phyloP scores from a whole-genome alignment of 257 asterid genomes.

The Solanum clarkiae region DNA sequence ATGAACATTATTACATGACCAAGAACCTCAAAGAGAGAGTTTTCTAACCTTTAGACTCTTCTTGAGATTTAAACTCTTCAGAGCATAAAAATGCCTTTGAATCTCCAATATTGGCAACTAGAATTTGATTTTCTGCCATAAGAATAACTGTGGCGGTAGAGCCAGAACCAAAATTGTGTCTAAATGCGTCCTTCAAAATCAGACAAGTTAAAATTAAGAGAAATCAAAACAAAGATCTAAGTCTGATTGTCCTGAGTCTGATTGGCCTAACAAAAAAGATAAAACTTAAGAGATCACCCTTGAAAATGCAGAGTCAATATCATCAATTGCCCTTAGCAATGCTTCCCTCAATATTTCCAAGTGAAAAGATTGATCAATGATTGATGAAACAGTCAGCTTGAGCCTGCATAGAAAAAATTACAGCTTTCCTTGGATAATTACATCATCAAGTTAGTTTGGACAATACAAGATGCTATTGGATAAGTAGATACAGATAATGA shows the following conservation, averaged over 20 bases:
- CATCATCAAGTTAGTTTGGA: neutral
- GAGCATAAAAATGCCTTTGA: conserved; percentile 96
- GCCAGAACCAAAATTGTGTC: conserved; percentile 65
- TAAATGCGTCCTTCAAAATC: conserved; percentile 61
- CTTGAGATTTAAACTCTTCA: conserved; percentile 64
- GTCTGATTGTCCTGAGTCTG: neutral
- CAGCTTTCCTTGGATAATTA: neutral
- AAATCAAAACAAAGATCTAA: conserved; percentile 5
- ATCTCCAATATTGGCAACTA: conserved; percentile 92
- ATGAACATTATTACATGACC: neutral
- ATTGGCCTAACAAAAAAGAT: neutral
- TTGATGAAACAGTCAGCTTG: conserved; percentile 55
- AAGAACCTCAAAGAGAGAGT: conserved; percentile 1
- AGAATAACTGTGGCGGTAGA: conserved; percentile 84
- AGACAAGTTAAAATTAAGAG: conserved; percentile 9
- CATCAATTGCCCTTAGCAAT: conserved; percentile 72
- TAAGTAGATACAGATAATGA: neutral
- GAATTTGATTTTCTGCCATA: conserved; percentile 61
- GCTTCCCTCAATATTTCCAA: conserved; percentile 85
- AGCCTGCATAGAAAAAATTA: conserved; percentile 33
- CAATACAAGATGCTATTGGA: neutral
- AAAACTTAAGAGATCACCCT: conserved; percentile 27
- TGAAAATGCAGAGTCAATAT: conserved; percentile 64
- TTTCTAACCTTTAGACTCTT: conserved; percentile 74
- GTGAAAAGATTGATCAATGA: conserved; percentile 61